These are phyloP conservation scores for Lyophyllum shimeji DNA, from an alignment of 768 basidiomycete genomes.

Conservation along the genomic window DNA sequence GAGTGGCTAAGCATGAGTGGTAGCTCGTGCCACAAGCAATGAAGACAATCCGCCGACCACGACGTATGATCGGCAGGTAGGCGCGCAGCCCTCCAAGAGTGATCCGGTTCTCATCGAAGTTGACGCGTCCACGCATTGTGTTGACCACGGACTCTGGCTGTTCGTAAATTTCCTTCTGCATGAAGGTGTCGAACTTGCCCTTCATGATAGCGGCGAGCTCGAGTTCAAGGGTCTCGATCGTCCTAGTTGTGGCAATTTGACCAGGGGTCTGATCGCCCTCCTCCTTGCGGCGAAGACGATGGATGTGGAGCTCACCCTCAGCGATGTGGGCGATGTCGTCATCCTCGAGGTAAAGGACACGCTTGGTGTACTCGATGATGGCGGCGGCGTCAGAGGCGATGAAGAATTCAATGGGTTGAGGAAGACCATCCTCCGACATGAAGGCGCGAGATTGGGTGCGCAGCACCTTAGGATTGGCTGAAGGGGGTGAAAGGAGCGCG, in stretches of 20 bases:
- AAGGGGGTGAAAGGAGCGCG: constrained; percentile 64
- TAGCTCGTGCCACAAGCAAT: constrained; percentile 99
- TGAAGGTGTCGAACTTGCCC: constrained; percentile 99
- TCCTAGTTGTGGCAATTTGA: constrained; percentile 74
- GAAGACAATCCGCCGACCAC: constrained; percentile 93
- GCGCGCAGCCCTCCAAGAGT: constrained; percentile 94
- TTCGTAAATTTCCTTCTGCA: constrained; percentile 99
- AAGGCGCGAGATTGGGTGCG: constrained; percentile 97
- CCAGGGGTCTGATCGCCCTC: constrained; percentile 60
- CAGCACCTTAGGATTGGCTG: constrained; percentile 72
- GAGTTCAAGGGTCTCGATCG: constrained; percentile 96
- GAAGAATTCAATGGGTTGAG: constrained; percentile 99
- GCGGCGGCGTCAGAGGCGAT: constrained; percentile 97
- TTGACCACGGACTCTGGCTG: constrained; percentile 99
- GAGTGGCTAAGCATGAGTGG: constrained; percentile 95
- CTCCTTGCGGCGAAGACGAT: constrained; percentile 91
- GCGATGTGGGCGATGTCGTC: constrained; percentile 98
- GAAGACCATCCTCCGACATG: constrained; percentile 97
- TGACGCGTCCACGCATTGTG: constrained; percentile 99
- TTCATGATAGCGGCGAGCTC: constrained; percentile 99
- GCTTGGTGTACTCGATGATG: constrained; percentile 98
- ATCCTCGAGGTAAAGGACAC: constrained; percentile 97
- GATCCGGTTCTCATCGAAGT: constrained; percentile 90
- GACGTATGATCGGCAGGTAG: constrained; percentile 93
- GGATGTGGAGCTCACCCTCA: constrained; percentile 97